These are phyloP conservation scores for Vaucheria bursata DNA, from an alignment of 352 stramenopile genomes.

Conservation along the genomic window DNA sequence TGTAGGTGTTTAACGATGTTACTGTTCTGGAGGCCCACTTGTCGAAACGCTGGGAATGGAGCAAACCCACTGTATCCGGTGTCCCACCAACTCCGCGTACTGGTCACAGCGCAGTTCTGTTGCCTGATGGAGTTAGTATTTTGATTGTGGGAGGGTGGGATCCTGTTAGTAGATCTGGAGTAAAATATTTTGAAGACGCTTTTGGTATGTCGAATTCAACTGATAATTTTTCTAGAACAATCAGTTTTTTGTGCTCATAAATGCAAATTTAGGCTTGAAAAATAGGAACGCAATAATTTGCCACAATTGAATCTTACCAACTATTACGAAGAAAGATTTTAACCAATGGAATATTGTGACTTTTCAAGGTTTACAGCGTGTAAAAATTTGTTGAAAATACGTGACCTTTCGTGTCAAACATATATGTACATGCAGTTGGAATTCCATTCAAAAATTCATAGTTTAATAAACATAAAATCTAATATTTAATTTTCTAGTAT, in stretches of 20 bases:
- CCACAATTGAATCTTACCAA: not conserved
- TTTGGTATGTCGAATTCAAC: slow-evolving; percentile 11
- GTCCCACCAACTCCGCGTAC: slow-evolving; percentile 30
- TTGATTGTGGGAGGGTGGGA: slow-evolving; percentile 46
- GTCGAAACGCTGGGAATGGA: slow-evolving; percentile 38
- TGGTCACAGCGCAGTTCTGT: slow-evolving; percentile 44
- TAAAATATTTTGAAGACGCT: slow-evolving; percentile 40
- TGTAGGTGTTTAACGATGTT: not conserved
- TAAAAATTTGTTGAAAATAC: too few species aligned
- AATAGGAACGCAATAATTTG: not conserved
- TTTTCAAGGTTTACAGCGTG: not conserved
- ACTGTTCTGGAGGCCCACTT: not conserved
- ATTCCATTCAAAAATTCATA: too few species aligned
- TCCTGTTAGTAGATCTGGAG: slow-evolving; percentile 37
- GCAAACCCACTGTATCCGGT: slow-evolving; percentile 34
- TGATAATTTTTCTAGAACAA: not conserved
- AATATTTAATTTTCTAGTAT: too few species aligned
- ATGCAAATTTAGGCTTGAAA: not conserved
- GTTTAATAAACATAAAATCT: too few species aligned
- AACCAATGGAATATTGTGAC: not conserved
- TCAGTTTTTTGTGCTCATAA: not conserved
- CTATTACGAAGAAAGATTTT: not conserved
- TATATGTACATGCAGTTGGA: too few species aligned
- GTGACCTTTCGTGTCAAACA: too few species aligned
- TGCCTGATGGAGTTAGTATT: slow-evolving; percentile 37